A percentile compares a stretch with the other conserved stretches of the same genome.
These are phyloP conservation scores for Pseudozyma tsukubaensis DNA, from an alignment of 1,284 basidiomycete genomes.

Conservation along the genomic window DNA sequence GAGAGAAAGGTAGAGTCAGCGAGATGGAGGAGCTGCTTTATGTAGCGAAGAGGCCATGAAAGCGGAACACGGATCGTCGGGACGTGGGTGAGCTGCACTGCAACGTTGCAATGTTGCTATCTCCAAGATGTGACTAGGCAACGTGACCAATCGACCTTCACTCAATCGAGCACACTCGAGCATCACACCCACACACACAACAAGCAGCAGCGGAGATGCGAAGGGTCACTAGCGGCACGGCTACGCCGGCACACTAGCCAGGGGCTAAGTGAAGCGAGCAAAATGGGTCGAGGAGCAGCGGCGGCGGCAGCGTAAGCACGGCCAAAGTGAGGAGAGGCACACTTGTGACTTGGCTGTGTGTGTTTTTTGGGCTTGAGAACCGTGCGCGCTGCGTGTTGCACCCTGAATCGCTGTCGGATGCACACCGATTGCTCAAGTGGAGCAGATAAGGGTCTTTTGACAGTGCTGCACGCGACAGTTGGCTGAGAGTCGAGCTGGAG, in stretches of 20 bases:
- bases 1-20: neutral
- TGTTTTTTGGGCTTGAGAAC: neutral
- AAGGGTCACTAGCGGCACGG: no score
- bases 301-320: no score
- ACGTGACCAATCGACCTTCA: neutral
- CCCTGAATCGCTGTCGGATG: neutral
- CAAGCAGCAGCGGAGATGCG: neutral
- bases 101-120: neutral
- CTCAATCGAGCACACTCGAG: no score
- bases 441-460: slow-evolving; percentile 1
- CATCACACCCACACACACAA: neutral
- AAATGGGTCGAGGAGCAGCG: no score
- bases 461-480: neutral
- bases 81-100: neutral
- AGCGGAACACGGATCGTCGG: slow-evolving; percentile 15
- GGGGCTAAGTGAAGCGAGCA: no score
- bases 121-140: neutral
- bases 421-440: neutral
- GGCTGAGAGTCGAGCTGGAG: neutral
- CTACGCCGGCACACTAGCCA: no score
- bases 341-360: no score
- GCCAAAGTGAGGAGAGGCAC: no score
- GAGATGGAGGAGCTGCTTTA: neutral
- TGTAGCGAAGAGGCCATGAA: neutral
- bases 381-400: neutral